Base-by-base conservation (phyloP, 139 green algal genomes). In the Tetratostichococcus sp. region DNA sequence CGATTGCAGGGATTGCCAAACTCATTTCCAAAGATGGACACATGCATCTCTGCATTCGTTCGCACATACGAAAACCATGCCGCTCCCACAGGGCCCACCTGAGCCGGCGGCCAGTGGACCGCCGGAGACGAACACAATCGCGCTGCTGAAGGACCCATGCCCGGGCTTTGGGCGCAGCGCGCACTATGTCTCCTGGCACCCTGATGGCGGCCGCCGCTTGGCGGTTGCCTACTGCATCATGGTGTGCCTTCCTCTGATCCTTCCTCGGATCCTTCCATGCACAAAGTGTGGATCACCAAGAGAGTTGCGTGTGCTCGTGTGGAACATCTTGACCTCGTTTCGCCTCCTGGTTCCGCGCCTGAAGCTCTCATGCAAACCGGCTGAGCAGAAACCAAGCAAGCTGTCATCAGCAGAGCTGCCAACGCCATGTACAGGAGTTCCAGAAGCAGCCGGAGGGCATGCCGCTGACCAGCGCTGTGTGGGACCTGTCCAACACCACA, bases 401-500 rank as follows among this genome's bases (percentile, higher is more conserved):
- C n/a, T n/a, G n/a, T n/a, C n/a, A n/a, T n/a, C n/a, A n/a, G n/a
- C n/a, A n/a, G n/a, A n/a, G n/a, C n/a, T n/a, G n/a, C n/a, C 19
- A n/a, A 23, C 11, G 39, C 39, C 39, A 62, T 62, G 50, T 62
- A 26, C 39, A 50, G 50, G 26, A 62, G 19, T 74, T 66, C 23
- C 69, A 74, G 77, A 22, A 66, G 50, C 77, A 75, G 71, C 43
- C 39, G 72, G 62, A 32, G 83, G 42, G 83, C 77, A 92, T 93
- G 84, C 74, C 82, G 14, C 77, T 91, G 2, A 83, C 70, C 74
- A 86, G 75, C 76, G 97, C 96, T 77, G 85, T 97, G n/a, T 98
- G 93, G 92, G 91, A 98, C 71, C 66, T 97, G 1, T 85, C 69
- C 83, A 95, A 94, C 81, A 89, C 94, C n/a, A 94, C 89, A 76